These are phyloP conservation scores for Wickerhamomyces tratensis DNA, from an alignment of 805 yeast genomes.

Conservation along the genomic window DNA sequence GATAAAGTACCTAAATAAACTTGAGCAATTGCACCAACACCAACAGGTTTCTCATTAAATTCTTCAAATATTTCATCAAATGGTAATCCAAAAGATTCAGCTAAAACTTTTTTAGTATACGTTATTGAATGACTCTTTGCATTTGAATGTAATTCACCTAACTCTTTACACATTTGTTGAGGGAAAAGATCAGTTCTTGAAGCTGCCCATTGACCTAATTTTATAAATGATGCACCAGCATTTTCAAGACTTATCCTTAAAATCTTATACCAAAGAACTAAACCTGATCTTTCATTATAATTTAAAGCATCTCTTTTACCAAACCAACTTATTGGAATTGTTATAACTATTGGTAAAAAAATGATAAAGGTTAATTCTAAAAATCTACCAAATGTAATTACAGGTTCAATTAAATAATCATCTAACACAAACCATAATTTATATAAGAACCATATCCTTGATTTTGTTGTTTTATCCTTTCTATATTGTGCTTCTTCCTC, in stretches of 20 bases:
- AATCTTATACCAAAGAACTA: constrained; percentile 58
- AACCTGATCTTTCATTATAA: constrained; percentile 45
- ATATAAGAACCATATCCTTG: not conserved
- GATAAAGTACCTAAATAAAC: constrained; percentile 72
- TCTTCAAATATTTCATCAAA: constrained; percentile 72
- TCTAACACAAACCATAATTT: constrained; percentile 25
- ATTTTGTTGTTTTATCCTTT: constrained; percentile 9
- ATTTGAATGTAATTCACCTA: constrained; percentile 73
- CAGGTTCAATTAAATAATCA: constrained; percentile 61
- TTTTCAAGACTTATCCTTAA: constrained; percentile 60
- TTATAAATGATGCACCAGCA: constrained; percentile 89
- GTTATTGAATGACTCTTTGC: constrained; percentile 63
- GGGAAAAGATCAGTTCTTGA: constrained; percentile 92
- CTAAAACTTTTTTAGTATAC: constrained; percentile 49
- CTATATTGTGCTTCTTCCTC: constrained; percentile 28
- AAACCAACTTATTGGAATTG: constrained; percentile 48
- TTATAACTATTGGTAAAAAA: constrained; percentile 59
- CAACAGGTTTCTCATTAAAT: constrained; percentile 67
- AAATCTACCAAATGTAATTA: constrained; percentile 59
- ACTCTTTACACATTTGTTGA: constrained; percentile 61
- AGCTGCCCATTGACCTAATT: constrained; percentile 99
- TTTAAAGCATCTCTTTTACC: constrained; percentile 8
- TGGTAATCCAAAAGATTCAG: constrained; percentile 43
- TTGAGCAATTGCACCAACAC: constrained; percentile 99
- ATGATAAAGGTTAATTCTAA: constrained; percentile 47